Conservation (phyloP, 202 grass and related monocot genomes). For the Cymbopogon flexuosus region DNA sequence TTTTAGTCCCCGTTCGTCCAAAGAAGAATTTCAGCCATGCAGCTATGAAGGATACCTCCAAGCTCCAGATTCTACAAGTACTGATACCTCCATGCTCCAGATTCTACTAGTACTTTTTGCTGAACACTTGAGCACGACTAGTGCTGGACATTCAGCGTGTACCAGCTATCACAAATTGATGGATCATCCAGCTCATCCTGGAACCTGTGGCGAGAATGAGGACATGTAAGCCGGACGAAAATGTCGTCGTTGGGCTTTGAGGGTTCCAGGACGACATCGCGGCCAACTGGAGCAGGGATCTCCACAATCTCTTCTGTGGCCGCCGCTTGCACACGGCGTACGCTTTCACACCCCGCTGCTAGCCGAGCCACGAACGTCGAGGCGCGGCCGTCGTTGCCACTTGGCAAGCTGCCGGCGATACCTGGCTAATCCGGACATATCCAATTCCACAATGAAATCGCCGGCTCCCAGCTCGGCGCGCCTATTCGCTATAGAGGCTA, state of each 20-base stretch:
- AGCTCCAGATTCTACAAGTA: neutral
- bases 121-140: neutral
- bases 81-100: neutral
- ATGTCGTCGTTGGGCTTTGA: neutral
- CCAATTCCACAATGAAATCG: neutral
- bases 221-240: neutral
- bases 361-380: slow-evolving; percentile 28
- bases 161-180: neutral
- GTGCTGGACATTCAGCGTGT: neutral
- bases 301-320: slow-evolving; percentile 20
- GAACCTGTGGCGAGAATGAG: neutral
- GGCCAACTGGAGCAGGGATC: slow-evolving; percentile 6
- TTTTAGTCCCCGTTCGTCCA: neutral
- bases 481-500: neutral
- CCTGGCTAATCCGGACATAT: neutral
- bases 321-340: neutral
- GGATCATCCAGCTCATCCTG: neutral
- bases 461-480: neutral
- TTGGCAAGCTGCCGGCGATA: slow-evolving; percentile 17
- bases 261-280: neutral
- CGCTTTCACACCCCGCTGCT: neutral
- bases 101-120: neutral
- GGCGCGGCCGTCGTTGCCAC: slow-evolving; percentile 2
- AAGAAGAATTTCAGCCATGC: neutral
- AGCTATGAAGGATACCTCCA: neutral